A percentile compares a stretch with the other conserved stretches of the same genome.
phyloP scores from a whole-genome alignment of 2,329 filamentous ascomycete species.

The Fusarium sp. region DNA sequence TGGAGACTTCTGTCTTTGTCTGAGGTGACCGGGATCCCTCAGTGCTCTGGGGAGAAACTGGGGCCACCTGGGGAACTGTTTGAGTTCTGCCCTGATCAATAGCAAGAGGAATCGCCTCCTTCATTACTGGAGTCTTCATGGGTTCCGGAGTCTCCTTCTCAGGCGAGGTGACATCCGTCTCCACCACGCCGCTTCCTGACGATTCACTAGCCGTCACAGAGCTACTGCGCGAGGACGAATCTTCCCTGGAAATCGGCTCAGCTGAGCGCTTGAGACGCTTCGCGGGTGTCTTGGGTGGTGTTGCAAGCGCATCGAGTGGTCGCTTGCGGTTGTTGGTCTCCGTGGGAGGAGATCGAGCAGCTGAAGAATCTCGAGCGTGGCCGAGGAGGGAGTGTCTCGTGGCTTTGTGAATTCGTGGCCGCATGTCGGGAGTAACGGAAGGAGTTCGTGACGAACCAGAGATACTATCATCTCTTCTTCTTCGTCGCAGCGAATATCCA shows the following conservation, averaged over 20 bases:
- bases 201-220: slow-evolving; percentile 50
- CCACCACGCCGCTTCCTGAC: slow-evolving; percentile 45
- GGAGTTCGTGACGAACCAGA: slow-evolving; percentile 66
- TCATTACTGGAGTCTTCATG: slow-evolving; percentile 44
- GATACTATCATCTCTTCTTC: slow-evolving; percentile 64
- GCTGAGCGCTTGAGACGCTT: slow-evolving; percentile 59
- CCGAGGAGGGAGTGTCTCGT: slow-evolving; percentile 50
- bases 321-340: slow-evolving; percentile 53
- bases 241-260: slow-evolving; percentile 44
- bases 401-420: slow-evolving; percentile 62
- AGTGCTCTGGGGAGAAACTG: slow-evolving; percentile 50
- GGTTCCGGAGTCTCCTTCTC: slow-evolving; percentile 61
- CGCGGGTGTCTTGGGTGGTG: slow-evolving; percentile 67
- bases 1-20: slow-evolving; percentile 13
- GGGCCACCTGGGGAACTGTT: slow-evolving; percentile 26
- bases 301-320: slow-evolving; percentile 59
- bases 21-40: slow-evolving; percentile 44
- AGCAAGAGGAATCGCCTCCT: slow-evolving; percentile 11
- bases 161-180: slow-evolving; percentile 63
- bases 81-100: slow-evolving; percentile 16
- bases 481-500: slow-evolving; percentile 68
- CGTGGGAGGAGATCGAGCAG: slow-evolving; percentile 45
- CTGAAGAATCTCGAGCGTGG: slow-evolving; percentile 51
- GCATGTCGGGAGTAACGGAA: slow-evolving; percentile 68
- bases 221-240: slow-evolving; percentile 53